A percentile compares a stretch with the other conserved stretches of the same genome.
Conservation (phyloP, 768 basidiomycete genomes). For the Antrodiella citrinella region DNA sequence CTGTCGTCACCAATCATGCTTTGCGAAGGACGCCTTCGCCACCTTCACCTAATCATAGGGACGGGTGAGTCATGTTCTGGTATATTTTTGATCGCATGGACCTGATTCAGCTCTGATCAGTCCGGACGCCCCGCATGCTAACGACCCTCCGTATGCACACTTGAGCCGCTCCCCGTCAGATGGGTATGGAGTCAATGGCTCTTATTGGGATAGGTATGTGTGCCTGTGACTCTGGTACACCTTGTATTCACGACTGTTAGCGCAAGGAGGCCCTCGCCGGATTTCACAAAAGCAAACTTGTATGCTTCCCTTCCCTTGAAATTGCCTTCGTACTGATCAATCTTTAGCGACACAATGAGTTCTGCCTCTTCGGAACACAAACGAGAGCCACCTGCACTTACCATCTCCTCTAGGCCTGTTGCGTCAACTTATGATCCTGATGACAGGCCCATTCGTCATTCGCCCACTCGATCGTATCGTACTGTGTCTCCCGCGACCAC, state of each 20-base stretch:
- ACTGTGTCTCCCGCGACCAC: not conserved
- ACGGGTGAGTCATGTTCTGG: conserved; percentile 7
- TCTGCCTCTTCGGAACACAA: not conserved
- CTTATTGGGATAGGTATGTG: not conserved
- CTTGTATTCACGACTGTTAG: no score
- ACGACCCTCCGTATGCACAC: not conserved
- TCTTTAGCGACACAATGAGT: not conserved
- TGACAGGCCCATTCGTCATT: not conserved
- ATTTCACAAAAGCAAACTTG: no score
- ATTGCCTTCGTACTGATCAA: no score
- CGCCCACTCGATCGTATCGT: not conserved
- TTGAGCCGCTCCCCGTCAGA: not conserved
- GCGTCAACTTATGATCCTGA: not conserved
- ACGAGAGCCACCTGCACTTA: not conserved
- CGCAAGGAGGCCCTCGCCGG: no score
- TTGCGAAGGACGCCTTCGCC: conserved; percentile 1
- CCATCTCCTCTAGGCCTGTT: not conserved
- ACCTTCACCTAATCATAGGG: not conserved
- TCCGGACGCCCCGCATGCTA: not conserved
- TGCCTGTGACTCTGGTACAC: no score
- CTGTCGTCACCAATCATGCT: not conserved
- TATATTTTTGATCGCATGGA: no score
- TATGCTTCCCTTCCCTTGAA: no score
- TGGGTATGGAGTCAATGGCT: not conserved
- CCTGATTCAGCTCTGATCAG: no score